Evolutionary conservation across 495 filamentous ascomycete species (phyloP), one percentile per base, ranked within the genome.

Genomic region (Emericellopsis terricola): DNA sequence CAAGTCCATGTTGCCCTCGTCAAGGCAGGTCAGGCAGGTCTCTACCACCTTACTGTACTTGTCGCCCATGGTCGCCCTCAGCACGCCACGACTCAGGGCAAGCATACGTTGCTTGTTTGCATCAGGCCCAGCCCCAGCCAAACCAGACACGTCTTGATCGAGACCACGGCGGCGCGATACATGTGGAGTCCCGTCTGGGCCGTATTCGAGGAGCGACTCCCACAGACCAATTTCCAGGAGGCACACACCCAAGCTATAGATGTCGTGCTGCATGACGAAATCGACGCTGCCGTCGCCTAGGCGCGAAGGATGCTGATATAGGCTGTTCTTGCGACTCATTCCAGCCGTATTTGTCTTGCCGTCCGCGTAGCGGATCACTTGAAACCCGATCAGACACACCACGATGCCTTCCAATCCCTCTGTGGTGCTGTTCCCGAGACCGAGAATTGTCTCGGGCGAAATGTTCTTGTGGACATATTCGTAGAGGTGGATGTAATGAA

Each of bases 211-310:
- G 36, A 76, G 64, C 1, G 60, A 59, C 3, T 49, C 36, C 71
- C 71, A 75, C 11, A 78, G 37, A 0, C 69, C 72, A 21, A 79
- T 55, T 48, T 79, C 74, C 1, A 79, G 42, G 0, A 79, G 39
- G 19, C 45, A 48, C 8, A 48, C 48, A 15, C 48, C 48, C 20
- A 51, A 31, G 28, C 45, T 48, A 42, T 78, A 78, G 18, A 78
- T 71, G 41, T 78, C 73, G 47, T 76, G 69, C 38, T 71, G 66
- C 67, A 74, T 75, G 5, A 34, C 46, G 37, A 71, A 73, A 6
- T 34, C 21, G 57, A 53, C 30, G 52, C 38, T 2, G 53, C 55
- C 15, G 34, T 42, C 3, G 4, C 71, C 69, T 28, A 69, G 60
- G 9, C 70, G 58, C 1, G 41, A 34, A 8, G 71, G 72, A 36